Base-by-base conservation (phyloP, 768 basidiomycete genomes). In the Gymnopilus dilepis region DNA sequence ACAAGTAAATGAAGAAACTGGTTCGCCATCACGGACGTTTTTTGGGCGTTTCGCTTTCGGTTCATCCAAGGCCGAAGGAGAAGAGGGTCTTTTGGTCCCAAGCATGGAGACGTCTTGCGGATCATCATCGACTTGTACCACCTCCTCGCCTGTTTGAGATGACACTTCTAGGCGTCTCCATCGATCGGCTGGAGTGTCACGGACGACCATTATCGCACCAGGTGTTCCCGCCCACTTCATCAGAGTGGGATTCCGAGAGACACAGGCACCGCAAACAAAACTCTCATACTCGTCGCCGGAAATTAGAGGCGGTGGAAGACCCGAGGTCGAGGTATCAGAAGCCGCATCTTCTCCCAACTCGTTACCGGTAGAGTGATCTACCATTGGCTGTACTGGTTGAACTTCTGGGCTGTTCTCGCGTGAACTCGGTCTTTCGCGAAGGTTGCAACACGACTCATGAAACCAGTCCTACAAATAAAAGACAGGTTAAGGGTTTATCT, bases 381-480 rank as follows among this genome's bases (percentile, higher is more conserved):
- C 60, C 64, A 40, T 61, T 43, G 28, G 37, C 41, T 45, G 50
- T n/a, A 41, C 50, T 30, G 30, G 52, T 38, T 54, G 55, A 40
- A 66, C 63, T 55, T 69, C 72, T 43, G 78, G 78, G 12, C 77
- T 78, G 4, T 81, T 62, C 50, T 76, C 80, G 59, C 84, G 80
- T 8, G 82, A 81, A 6, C 75, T 65, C 8, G 89, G 90, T 21
- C 83, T 82, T 71, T 88, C 84, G 61, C 91, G 84, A 42, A 95
- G 80, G 73, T 92, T 89, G 66, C 93, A 86, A 68, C 93, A 95
- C 11, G 91, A 94, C 77, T 95, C 93, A 67, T 95, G 93, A 73
- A 88, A 95, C 93, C 93, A 95, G 69, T 95, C 92, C 92, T 94
- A 63, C 60, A 19, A 30, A 45, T 38, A 58, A 28, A 54, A 63